A percentile compares a stretch with the other conserved stretches of the same genome.
Conservation (phyloP, 495 filamentous ascomycete genomes). For the Neurospora sp. region DNA sequence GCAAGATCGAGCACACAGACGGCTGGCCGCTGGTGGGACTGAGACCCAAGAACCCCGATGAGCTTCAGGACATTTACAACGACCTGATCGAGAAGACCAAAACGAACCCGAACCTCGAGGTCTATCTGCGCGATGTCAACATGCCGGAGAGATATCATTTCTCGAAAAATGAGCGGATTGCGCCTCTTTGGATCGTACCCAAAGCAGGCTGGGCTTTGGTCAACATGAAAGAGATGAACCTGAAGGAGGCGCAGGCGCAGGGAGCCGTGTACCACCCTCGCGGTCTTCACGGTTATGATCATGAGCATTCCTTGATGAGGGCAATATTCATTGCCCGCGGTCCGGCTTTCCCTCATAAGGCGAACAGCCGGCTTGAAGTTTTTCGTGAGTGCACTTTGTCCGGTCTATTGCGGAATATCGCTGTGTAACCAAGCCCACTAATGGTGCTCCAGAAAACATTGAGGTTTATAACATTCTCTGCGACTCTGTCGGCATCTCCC, state of each 20-base stretch:
- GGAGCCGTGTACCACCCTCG: constrained; percentile 60
- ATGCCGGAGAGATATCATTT: constrained; percentile 93
- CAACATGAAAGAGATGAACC: constrained; percentile 64
- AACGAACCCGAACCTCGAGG: constrained; percentile 60
- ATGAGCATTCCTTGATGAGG: constrained; percentile 81
- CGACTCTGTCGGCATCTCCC: constrained; percentile 62
- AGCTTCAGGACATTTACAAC: constrained; percentile 45
- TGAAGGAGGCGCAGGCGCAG: constrained; percentile 48
- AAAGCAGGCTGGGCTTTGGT: constrained; percentile 87
- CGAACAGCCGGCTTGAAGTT: constrained; percentile 66
- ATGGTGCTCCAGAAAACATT: constrained; percentile 59
- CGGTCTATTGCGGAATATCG: neutral
- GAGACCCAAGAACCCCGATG: constrained; percentile 56
- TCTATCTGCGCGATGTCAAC: constrained; percentile 66
- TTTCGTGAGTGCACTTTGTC: constrained; percentile 58
- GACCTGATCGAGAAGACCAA: constrained; percentile 39
- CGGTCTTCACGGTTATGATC: constrained; percentile 86
- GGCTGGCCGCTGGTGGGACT: constrained; percentile 92
- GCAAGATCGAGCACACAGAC: constrained; percentile 70
- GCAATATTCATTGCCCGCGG: constrained; percentile 85
- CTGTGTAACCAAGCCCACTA: constrained; percentile 8
- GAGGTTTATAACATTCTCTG: constrained; percentile 95
- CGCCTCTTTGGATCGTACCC: constrained; percentile 85
- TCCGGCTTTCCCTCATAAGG: constrained; percentile 75
- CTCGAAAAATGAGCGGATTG: constrained; percentile 72